A percentile compares a stretch with the other conserved stretches of the same genome.
Conservation (phyloP, 1,284 basidiomycete species). For the Lentinula novae-zelandiae region DNA sequence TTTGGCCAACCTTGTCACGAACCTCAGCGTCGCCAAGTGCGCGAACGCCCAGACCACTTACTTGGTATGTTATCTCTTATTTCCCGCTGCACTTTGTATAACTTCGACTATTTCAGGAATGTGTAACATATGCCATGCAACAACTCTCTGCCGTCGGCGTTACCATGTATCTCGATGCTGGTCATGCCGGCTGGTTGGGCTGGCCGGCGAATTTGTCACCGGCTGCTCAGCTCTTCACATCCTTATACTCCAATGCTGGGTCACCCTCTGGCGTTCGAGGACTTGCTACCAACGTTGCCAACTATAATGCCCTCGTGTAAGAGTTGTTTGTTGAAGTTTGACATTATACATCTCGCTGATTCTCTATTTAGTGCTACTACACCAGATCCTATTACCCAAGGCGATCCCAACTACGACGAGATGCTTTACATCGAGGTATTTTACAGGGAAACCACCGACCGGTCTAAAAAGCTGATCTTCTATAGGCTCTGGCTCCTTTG, state of each 20-base stretch:
- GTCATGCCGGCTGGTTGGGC: constrained; percentile 66
- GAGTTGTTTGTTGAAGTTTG: constrained; percentile 6
- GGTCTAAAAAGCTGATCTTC: no score
- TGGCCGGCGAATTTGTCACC: constrained; percentile 61
- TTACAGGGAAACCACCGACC: no score
- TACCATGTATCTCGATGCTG: constrained; percentile 60
- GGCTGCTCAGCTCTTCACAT: constrained; percentile 51
- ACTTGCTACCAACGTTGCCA: constrained; percentile 62
- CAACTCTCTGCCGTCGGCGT: constrained; percentile 53
- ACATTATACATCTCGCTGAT: background rate
- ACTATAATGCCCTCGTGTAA: constrained; percentile 55
- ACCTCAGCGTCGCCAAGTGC: constrained; percentile 56
- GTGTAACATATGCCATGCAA: constrained; percentile 54
- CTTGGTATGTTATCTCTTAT: constrained; percentile 27
- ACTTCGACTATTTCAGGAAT: constrained; percentile 22
- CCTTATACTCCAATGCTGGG: constrained; percentile 47
- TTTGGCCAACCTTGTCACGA: constrained; percentile 60
- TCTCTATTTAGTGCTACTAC: constrained; percentile 28
- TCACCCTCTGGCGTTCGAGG: constrained; percentile 53
- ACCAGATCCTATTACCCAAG: constrained; percentile 58
- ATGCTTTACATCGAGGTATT: constrained; percentile 52
- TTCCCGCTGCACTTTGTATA: constrained; percentile 5
- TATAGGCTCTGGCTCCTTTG: constrained; percentile 44
- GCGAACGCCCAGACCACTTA: constrained; percentile 49
- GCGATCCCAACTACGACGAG: constrained; percentile 61